Percentiles rank a stretch among this genome's conserved stretches.
Conservation (phyloP, 768 basidiomycete species). For the Rhodotorula graminis region DNA sequence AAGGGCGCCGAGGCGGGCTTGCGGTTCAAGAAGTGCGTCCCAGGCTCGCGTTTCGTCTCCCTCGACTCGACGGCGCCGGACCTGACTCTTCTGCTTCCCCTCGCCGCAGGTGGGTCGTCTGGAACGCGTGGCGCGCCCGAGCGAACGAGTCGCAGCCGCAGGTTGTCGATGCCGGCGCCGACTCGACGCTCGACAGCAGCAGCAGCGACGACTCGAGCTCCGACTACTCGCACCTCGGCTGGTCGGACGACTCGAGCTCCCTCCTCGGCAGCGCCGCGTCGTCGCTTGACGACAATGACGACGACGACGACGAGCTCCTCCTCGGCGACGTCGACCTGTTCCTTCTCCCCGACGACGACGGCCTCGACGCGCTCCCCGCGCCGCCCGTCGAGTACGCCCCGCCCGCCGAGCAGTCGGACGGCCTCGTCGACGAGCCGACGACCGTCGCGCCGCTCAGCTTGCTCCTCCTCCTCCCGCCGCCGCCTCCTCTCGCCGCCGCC, state of each 20-base stretch:
- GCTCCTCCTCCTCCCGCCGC: not conserved
- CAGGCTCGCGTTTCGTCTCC: no score
- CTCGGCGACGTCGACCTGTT: not conserved
- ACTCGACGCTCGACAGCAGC: not conserved
- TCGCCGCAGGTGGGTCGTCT: slow-evolving; percentile 22
- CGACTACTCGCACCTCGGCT: not conserved
- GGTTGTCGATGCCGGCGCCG: not conserved
- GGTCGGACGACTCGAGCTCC: not conserved
- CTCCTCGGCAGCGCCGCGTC: not conserved
- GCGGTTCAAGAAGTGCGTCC: slow-evolving; percentile 23
- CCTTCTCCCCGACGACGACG: not conserved
- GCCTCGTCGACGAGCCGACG: not conserved
- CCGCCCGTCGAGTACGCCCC: not conserved
- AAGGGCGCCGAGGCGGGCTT: slow-evolving; percentile 11
- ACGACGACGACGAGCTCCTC: not conserved
- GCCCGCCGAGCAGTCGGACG: not conserved
- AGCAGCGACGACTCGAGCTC: no score
- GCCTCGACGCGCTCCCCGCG: not conserved
- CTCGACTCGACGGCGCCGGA: no score
- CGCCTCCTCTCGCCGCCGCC: no score
- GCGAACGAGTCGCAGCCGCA: not conserved
- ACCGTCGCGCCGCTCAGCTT: not conserved
- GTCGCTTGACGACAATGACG: no score
- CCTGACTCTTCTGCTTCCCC: no score
- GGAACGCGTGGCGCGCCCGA: slow-evolving; percentile 8